Evolutionary conservation across 768 basidiomycete genomes (phyloP).

Genomic region (Macrolepiota dolichaula): DNA sequence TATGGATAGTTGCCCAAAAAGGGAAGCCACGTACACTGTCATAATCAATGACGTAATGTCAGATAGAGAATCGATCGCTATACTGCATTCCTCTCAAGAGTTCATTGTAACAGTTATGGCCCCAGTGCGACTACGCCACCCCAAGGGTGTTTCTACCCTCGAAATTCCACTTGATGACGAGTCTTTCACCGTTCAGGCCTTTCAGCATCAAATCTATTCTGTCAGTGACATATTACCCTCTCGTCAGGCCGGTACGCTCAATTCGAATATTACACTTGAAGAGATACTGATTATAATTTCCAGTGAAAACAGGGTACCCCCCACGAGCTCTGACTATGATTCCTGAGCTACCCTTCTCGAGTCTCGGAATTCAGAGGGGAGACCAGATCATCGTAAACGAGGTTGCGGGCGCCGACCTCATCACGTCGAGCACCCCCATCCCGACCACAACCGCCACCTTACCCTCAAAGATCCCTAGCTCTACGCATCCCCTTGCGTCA

Average conservation of each 20-base stretch:
- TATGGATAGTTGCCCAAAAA: background rate
- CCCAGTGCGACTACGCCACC: conserved; percentile 77
- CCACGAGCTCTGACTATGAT: conserved; percentile 68
- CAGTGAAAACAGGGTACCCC: conserved; percentile 86
- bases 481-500: background rate
- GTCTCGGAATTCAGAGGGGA: conserved; percentile 71
- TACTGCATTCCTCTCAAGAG: background rate
- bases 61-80: background rate
- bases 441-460: conserved; percentile 9
- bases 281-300: background rate
- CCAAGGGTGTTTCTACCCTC: conserved; percentile 78
- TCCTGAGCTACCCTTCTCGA: conserved; percentile 70
- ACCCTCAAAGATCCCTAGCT: background rate
- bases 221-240: conserved; percentile 69
- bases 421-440: background rate
- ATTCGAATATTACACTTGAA: background rate
- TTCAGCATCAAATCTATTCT: conserved; percentile 69
- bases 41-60: conserved; percentile 6
- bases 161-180: conserved; percentile 56
- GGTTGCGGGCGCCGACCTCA: conserved; percentile 4
- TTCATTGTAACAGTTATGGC: conserved; percentile 58
- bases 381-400: conserved; percentile 80
- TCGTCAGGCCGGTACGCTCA: conserved; percentile 72
- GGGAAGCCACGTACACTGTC: background rate
- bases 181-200: conserved; percentile 63